Conservation (phyloP, 306 rosid species). For the Malus fusca region DNA sequence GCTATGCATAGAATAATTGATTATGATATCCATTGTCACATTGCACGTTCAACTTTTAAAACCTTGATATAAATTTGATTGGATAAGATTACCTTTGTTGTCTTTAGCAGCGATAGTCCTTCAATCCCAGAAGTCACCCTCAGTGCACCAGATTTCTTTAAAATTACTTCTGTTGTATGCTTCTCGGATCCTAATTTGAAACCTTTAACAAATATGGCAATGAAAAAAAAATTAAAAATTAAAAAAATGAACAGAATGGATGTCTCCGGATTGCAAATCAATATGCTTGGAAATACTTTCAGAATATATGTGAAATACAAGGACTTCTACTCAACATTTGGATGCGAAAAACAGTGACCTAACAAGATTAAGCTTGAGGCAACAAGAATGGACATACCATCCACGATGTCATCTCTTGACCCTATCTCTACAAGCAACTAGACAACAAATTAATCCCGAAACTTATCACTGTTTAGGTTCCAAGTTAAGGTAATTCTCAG, state of each 20-base stretch:
- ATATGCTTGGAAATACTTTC: not conserved
- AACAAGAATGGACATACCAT: not conserved
- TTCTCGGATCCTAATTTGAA: slow-evolving; percentile 92
- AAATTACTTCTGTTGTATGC: slow-evolving; percentile 67
- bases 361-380: not conserved
- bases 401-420: not conserved
- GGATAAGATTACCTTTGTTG: slow-evolving; percentile 55
- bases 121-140: slow-evolving; percentile 79
- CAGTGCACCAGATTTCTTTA: slow-evolving; percentile 58
- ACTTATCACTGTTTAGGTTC: not conserved
- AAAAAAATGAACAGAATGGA: not conserved
- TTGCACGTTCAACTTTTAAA: not conserved
- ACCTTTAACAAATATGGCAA: slow-evolving; percentile 38
- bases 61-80: not conserved
- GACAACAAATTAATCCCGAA: not conserved
- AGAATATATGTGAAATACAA: not conserved
- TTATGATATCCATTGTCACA: not conserved
- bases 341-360: not conserved
- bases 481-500: not conserved
- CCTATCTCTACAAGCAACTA: not conserved
- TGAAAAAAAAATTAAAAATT: slow-evolving; percentile 1
- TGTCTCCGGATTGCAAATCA: not conserved
- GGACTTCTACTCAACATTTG: not conserved
- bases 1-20: not conserved
- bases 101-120: slow-evolving; percentile 71